phyloP scores from a whole-genome alignment of 129 eudicot genomes.

The Saussurea involucrata region DNA sequence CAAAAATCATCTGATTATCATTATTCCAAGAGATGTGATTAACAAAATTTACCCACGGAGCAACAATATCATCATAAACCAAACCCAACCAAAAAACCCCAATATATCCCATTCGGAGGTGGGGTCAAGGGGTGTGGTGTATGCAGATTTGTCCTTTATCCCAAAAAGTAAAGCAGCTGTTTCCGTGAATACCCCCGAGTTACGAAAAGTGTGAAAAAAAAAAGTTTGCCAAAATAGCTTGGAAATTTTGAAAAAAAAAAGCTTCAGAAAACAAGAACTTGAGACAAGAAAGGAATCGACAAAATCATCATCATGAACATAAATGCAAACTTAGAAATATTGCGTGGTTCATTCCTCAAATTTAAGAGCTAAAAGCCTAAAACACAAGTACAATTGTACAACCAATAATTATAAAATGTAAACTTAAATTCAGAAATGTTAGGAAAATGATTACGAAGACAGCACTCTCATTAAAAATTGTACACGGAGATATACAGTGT shows the following conservation, averaged over 20 bases:
- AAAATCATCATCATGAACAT: not conserved
- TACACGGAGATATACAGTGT: not conserved
- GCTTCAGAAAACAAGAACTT: not conserved
- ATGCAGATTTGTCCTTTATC: not conserved
- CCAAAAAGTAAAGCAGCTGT: not conserved
- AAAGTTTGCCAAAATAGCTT: not conserved
- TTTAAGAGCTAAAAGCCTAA: not conserved
- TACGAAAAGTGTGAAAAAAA: not conserved
- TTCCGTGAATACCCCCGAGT: not conserved
- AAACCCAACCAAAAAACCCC: not conserved
- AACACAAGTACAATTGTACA: not conserved
- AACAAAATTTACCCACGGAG: slow-evolving; percentile 1
- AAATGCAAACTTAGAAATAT: slow-evolving; percentile 1
- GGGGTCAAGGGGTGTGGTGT: not conserved
- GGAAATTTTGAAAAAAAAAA: not conserved
- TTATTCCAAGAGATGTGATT: not conserved
- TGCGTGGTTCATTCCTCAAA: not conserved
- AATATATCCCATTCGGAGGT: not conserved
- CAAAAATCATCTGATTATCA: not conserved
- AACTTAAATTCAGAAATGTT: not conserved
- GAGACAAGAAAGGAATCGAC: not conserved
- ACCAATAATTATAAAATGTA: not conserved
- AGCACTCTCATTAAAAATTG: not conserved
- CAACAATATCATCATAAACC: not conserved
- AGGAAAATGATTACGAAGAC: not conserved